Base-by-base conservation (phyloP, 768 basidiomycete species). In the Amanita subjunquillea region DNA sequence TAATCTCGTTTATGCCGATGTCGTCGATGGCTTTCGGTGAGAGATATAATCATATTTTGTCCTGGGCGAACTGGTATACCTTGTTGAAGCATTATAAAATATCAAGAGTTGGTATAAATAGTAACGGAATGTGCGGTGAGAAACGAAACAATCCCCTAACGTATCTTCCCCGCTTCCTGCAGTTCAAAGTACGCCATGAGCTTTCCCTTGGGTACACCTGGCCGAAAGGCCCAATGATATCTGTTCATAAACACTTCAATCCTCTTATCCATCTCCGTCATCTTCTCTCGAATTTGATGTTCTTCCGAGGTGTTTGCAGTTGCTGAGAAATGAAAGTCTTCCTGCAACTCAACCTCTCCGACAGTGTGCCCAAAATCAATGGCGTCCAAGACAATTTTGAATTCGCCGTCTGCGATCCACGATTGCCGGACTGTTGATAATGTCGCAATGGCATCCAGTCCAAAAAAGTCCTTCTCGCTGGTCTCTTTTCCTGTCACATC, bases 221-320 rank as follows among this genome's bases (percentile, higher is more conserved):
- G 46, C 32, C 30, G 46, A 47, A 47, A 47, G 46, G 46, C 46
- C 46, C 46, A 47, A 47, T 47, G 46, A 47, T 47, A 47, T 47
- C n/a, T 47, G 17, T 47, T 34, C 46, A 47, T 47, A 47, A 47
- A 47, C 46, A 47, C n/a, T 36, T 47, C 46, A 36, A 47, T 47
- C 32, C 46, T 47, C 30, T 36, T 47, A 17, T 47, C 46, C 46
- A 47, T 47, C 46, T 47, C 46, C 46, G 46, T 36, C 46, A 47
- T 47, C 34, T 34, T 47, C n/a, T 47, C 46, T 47, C 32, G 46
- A 47, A 34, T 47, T 47, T 47, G 46, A 36, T 47, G 4, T 36
- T 47, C 46, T 36, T 47, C 36, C 46, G 46, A 22, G 32, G 32
- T 9, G n/a, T 34, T 32, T 20, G 46, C 46, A 47, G 17, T 47